These are phyloP conservation scores for Myrica gale DNA, from an alignment of 306 rosid genomes.

Conservation along the genomic window DNA sequence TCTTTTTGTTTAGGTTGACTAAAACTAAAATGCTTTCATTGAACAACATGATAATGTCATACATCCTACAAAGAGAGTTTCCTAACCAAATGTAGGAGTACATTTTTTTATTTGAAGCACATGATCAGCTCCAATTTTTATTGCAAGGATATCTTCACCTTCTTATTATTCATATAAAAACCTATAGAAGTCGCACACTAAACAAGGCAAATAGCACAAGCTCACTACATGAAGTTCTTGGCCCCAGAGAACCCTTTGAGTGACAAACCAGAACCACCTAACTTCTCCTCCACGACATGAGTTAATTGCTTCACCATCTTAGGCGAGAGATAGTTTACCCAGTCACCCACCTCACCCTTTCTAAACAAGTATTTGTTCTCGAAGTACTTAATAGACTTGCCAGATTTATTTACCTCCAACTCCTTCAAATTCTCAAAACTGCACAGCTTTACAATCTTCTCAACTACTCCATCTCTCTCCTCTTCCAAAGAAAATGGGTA, in stretches of 20 bases:
- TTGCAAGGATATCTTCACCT: background rate
- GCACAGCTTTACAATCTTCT: slow-evolving; percentile 41
- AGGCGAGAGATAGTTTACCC: slow-evolving; percentile 53
- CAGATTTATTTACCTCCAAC: slow-evolving; percentile 42
- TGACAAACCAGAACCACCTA: slow-evolving; percentile 38
- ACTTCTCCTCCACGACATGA: slow-evolving; percentile 39
- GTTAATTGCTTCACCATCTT: slow-evolving; percentile 43
- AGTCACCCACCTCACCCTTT: slow-evolving; percentile 59
- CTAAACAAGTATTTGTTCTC: slow-evolving; percentile 48
- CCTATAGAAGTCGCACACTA: background rate
- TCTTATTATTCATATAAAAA: background rate
- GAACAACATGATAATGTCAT: background rate
- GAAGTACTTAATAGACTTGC: slow-evolving; percentile 27
- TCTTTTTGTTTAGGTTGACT: background rate
- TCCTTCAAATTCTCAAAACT: slow-evolving; percentile 49
- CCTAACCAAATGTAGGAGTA: too few relatives aligned
- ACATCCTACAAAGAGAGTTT: background rate
- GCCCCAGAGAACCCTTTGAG: slow-evolving; percentile 13
- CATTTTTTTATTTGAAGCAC: background rate
- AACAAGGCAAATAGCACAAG: background rate
- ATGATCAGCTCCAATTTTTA: too few relatives aligned
- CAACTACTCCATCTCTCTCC: slow-evolving; percentile 38
- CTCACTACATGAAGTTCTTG: too few relatives aligned
- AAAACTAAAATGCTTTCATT: background rate
- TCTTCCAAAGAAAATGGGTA: slow-evolving; percentile 45